phyloP scores from a whole-genome alignment of 2,329 filamentous ascomycete species.

The Colletotrichum eleusines region DNA sequence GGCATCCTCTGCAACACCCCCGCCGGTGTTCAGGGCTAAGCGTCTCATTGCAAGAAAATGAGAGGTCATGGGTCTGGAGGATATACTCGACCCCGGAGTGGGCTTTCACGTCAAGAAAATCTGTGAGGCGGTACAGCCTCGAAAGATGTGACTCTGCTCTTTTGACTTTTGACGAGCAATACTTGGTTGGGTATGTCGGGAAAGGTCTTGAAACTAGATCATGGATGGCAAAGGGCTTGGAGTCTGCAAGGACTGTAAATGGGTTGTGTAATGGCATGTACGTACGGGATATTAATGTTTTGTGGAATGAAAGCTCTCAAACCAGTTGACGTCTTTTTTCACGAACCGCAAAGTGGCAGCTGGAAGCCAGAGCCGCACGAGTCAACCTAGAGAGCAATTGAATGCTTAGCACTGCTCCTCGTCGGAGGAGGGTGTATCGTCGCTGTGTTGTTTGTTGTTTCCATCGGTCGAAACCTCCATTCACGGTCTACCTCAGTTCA shows the following conservation, averaged over 20 bases:
- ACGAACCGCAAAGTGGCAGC: no score
- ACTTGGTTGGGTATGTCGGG: conserved; percentile 6
- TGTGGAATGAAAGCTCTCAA: conserved; percentile 13
- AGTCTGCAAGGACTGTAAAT: conserved; percentile 3
- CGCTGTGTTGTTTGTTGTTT: neutral
- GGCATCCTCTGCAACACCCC: conserved; percentile 53
- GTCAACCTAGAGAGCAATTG: neutral
- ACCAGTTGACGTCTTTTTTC: neutral
- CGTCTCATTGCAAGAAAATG: neutral
- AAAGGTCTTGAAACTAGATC: neutral
- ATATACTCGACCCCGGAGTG: neutral
- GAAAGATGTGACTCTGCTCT: conserved; percentile 3
- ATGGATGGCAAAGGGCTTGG: conserved; percentile 6
- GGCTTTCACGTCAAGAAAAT: neutral
- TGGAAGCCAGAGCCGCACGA: no score
- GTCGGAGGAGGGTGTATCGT: fast-evolving
- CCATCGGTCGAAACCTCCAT: neutral
- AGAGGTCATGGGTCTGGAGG: neutral
- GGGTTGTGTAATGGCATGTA: conserved; percentile 12
- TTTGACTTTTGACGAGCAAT: conserved; percentile 16
- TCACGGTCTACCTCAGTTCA: no score
- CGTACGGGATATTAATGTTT: conserved; percentile 10
- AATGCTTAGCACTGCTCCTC: neutral
- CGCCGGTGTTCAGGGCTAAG: conserved; percentile 48
- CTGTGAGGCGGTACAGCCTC: neutral